Base-by-base conservation (phyloP, 1,284 basidiomycete genomes). In the Trametes versicolor region DNA sequence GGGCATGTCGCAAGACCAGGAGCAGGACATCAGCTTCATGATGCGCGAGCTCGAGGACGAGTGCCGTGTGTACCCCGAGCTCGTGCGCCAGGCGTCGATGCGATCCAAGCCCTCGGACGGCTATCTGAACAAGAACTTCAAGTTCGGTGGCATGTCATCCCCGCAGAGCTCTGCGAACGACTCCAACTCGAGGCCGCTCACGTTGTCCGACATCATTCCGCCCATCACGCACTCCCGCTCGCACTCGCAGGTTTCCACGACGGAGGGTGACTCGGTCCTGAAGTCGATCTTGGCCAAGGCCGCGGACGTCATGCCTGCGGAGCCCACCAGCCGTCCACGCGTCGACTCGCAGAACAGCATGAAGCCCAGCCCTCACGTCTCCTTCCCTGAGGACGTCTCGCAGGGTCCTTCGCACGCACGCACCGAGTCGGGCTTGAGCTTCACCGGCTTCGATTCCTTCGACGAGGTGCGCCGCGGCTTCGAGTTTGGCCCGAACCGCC, bases 191-290 rank as follows among this genome's bases (percentile, higher is more conserved):
- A 76, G 78, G 66, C 79, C 80, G 0, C 72, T 90, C 60, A 91
- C 89, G 1, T 78, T 92, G 17, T 87, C 90, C 0, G 89, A 93
- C 67, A 92, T 93, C 75, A 89, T 93, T 50, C 91, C 91, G 6
- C 86, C 90, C 0, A 81, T 83, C 0, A 78, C 83, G 8, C 81
- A 87, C 68, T 82, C 79, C 17, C 81, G 83, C 34, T 79, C 81
- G 0, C 76, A 77, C 39, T 79, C 80, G 0, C 81, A 78, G 13
- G 39, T 39, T 5, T 59, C 61, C 25, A 63, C 54, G 79, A 78
- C 49, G 29, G 84, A 85, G 32, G 88, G 90, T 57, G 86, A 84
- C 55, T 85, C 85, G 0, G 76, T 89, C 0, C 79, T 90, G 59
- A 82, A 85, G 52, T 89, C 89, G 0, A 89, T 91, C 61, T 79